Base-by-base conservation (phyloP, 1,284 basidiomycete genomes). In the Cutaneotrichosporon curvatum region DNA sequence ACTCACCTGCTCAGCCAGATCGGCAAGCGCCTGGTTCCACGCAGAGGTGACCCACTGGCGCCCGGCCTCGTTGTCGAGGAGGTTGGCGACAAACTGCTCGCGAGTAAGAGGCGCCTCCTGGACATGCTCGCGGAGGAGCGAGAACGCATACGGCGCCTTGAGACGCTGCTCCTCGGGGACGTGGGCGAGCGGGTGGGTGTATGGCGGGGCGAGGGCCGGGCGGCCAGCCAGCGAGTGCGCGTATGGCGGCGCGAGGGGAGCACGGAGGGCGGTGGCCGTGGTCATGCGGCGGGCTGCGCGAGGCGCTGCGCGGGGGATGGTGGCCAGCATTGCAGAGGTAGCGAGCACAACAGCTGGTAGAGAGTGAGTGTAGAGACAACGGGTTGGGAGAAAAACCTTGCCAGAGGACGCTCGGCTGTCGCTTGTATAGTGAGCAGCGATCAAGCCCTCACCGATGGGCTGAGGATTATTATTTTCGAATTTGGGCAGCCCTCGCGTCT, bases 231-330 rank as follows among this genome's bases (percentile, higher is more conserved):
- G 23, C 22, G 23, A 16, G 48, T 54, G 52, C 40, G 31, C 32
- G 48, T 54, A 54, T 8, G 52, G 48, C 10, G 52, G 48, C 4
- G 52, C 52, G 16, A 54, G 46, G 18, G 52, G 52, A 2, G 52
- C 49, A 34, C 52, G 52, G 23, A 32, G 32, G 15, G 46, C 40
- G 21, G 46, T 32, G 23, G 40, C 43, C 30, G 52, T 54, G 28
- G 52, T 54, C 35, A 54, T 48, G 34, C 48, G 46, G 37, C 52
- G 52, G 20, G 37, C 46, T 4, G 52, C 46, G 43, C 52, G 52
- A 21, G 48, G 37, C 18, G 51, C 47, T 25, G 42, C 44, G 16
- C 51, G 51, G 45, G 46, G 28, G 20, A 44, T 19, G 33, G 52
- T 48, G 28, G 52, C 46, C 37, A 50, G 46, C 52, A 54, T 54